Base-by-base conservation (phyloP, 495 filamentous ascomycete species). In the Aspergillus affinis region DNA sequence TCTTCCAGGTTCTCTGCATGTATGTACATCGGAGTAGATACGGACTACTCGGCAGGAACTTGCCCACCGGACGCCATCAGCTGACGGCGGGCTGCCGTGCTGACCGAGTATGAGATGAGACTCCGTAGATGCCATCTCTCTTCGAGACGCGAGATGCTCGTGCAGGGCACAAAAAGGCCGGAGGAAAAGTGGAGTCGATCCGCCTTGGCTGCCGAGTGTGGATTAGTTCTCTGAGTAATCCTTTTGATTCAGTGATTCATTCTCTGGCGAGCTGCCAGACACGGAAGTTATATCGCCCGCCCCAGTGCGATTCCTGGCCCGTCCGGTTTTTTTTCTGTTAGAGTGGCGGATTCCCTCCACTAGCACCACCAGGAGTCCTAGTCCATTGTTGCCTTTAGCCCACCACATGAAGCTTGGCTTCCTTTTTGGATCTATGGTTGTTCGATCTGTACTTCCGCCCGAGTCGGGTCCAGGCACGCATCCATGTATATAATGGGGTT, bases 321-420 rank as follows among this genome's bases (percentile, higher is more conserved):
- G 9, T 10, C 36, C 36, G 12, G 10, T 41, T 41, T 26, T 41
- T 41, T 41, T 41, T 15, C 36, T 41, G 36, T 15, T 41, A 32
- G 30, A 32, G 23, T 26, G 23, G 23, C 23, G 23, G 23, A 26
- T 10, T 6, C 1, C 6, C 29, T 32, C 29, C 29, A 32, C 7
- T 8, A 26, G 23, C 29, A 32, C 10, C 3, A 10, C 29, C 29
- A 32, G 3, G 2, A 26, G 29, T 17, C 36, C 10, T 32, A 1
- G 10, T 8, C 18, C 44, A 46, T 32, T 32, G 30, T 32, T 32
- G 30, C 30, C 30, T 32, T 7, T 32, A 27, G 48, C 23, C 41
- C 29, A 55, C 61, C 55, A 54, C 20, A 5, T 63, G 63, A 54
- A 52, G 51, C 69, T 74, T 70, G 72, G 72, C 69, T 74, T 68